These are phyloP conservation scores for Phialophora chinensis DNA, from an alignment of 2,329 filamentous ascomycete genomes.

Conservation along the genomic window DNA sequence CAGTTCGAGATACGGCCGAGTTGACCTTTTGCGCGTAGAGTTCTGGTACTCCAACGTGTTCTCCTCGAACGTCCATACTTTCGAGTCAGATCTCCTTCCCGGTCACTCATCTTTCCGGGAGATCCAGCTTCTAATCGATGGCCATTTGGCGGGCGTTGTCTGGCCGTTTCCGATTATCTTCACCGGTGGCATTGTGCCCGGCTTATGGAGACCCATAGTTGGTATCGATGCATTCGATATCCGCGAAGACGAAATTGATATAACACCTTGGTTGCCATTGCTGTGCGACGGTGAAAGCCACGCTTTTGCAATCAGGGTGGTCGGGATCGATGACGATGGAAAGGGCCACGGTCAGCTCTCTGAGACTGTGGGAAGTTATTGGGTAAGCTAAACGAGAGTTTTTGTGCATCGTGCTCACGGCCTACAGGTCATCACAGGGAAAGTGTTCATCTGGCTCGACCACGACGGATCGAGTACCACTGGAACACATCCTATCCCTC, in stretches of 20 bases:
- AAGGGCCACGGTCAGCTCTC: neutral
- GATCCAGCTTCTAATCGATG: constrained; percentile 12
- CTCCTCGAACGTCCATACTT: constrained; percentile 6
- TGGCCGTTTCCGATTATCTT: constrained; percentile 16
- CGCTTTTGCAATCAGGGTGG: neutral
- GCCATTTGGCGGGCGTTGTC: constrained; percentile 6
- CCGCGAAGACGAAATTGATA: constrained; percentile 16
- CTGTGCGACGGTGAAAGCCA: constrained; percentile 12
- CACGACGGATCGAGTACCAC: neutral
- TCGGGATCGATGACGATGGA: constrained; percentile 7
- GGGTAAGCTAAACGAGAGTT: neutral
- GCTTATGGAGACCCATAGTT: constrained; percentile 13
- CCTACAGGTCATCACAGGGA: constrained; percentile 4
- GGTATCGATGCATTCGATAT: constrained; percentile 14
- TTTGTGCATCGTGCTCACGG: neutral
- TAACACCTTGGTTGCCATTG: constrained; percentile 13
- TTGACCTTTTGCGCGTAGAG: neutral
- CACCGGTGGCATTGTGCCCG: constrained; percentile 17
- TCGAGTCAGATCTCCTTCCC: neutral
- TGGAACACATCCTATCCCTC: neutral
- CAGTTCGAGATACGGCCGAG: neutral
- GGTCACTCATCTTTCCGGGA: constrained; percentile 9
- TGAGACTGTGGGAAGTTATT: constrained; percentile 9
- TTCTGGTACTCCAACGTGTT: constrained; percentile 19
- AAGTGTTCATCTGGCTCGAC: constrained; percentile 17